phyloP scores from a whole-genome alignment of 495 filamentous ascomycete species.

The Talaromyces ruber region DNA sequence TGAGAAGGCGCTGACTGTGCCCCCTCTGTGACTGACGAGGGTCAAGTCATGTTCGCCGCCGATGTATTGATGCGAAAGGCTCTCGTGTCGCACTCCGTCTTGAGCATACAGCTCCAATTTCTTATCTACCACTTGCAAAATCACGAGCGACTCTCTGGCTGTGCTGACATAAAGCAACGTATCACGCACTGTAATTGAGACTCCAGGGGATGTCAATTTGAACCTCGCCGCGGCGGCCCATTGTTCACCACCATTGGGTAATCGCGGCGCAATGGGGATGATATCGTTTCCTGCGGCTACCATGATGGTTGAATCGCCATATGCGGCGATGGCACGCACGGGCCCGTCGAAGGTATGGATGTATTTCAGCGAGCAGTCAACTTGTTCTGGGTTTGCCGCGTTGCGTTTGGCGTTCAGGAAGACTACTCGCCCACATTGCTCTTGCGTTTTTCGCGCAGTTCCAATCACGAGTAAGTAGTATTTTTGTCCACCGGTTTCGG shows the following conservation, averaged over 20 bases:
- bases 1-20: slow-evolving; percentile 24
- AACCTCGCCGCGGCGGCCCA: slow-evolving; percentile 23
- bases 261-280: slow-evolving; percentile 25
- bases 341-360: slow-evolving; percentile 25
- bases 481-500: slow-evolving; percentile 25
- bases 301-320: slow-evolving; percentile 28
- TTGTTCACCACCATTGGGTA: slow-evolving; percentile 15
- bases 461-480: slow-evolving; percentile 42
- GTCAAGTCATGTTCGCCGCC: slow-evolving; percentile 20
- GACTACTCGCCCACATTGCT: slow-evolving; percentile 25
- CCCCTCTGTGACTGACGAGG: slow-evolving; percentile 25
- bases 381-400: slow-evolving; percentile 14
- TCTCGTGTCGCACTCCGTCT: slow-evolving; percentile 25
- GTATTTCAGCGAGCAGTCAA: slow-evolving; percentile 29
- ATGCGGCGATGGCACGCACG: slow-evolving; percentile 36
- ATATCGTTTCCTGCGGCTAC: slow-evolving; percentile 29
- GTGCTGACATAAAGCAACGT: slow-evolving; percentile 36
- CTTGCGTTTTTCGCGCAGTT: slow-evolving; percentile 22
- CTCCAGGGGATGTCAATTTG: slow-evolving; percentile 29
- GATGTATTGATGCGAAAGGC: slow-evolving; percentile 30
- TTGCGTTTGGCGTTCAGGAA: slow-evolving; percentile 26
- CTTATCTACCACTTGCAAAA: slow-evolving; percentile 26
- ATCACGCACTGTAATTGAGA: slow-evolving; percentile 31
- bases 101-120: slow-evolving; percentile 22
- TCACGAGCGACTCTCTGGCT: slow-evolving; percentile 27